Base-by-base conservation (phyloP, 495 filamentous ascomycete genomes). In the Neurospora sp. region DNA sequence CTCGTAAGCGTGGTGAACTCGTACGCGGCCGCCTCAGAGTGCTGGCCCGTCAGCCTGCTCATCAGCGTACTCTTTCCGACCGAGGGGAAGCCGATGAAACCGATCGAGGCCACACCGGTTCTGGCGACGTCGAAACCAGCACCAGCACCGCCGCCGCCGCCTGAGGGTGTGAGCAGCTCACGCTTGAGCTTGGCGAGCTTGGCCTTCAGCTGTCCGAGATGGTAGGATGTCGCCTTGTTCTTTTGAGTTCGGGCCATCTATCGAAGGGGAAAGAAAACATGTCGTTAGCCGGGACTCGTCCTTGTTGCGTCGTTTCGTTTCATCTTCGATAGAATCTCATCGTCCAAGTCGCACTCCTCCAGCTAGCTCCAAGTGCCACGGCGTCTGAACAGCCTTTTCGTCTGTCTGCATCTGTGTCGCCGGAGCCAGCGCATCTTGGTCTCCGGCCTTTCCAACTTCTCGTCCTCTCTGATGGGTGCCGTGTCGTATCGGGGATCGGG, bases 1-100 rank as follows among this genome's bases (percentile, higher is more conserved):
- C 94, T 97, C 61, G 96, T 99, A 78, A 99, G 87, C 74, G 96
- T 99, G 71, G 96, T 99, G 83, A 99, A 99, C 79, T 99, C 96
- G 82, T 99, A 99, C 42, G 94, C 96, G 41, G 96, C 96, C 48
- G 89, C 96, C 87, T 99, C 96, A 5, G 96, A 98, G 80, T 98
- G 94, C 81, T 97, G 94, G 46, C 96, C 96, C 35, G 96, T 99
- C 77, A 99, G 84, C 80, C 86, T 89, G 82, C 90, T 97, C 93
- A 99, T 96, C 76, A 99, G 85, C 59, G 96, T 99, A 87, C 92
- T 96, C 85, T 99, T 99, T 53, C 96, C 96, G 71, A 99, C 96
- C 31, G 96, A 98, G 12, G 96, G 96, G 80, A 99, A 99, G 71
- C 91, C 93, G 74, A 86, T 85, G 73, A 94, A 94, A 75, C 91